Percentiles rank a stretch among this genome's conserved stretches.
Conservation (phyloP, 1,139 yeast genomes). For the Taiozyma onychis region DNA sequence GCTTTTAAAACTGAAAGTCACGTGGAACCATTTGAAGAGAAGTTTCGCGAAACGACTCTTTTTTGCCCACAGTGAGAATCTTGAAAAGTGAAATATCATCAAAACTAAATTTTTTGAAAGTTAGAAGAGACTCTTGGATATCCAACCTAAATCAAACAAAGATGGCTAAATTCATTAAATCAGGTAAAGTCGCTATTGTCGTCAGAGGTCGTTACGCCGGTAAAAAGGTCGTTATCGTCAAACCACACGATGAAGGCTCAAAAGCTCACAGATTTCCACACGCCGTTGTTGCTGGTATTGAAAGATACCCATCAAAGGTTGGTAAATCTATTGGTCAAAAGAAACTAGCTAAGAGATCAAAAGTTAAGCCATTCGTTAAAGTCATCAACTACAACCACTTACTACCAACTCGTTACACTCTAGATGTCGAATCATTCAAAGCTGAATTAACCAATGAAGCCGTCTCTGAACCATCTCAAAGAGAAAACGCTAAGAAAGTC, state of each 20-base stretch:
- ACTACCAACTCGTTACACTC: slow-evolving; percentile 99
- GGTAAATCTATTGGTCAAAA: slow-evolving; percentile 93
- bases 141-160: slow-evolving; percentile 23
- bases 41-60: slow-evolving; percentile 12
- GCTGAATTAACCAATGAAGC: slow-evolving; percentile 87
- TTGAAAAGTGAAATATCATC: slow-evolving; percentile 22
- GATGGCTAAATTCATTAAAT: slow-evolving; percentile 97
- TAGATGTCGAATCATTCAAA: slow-evolving; percentile 95
- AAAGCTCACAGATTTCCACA: slow-evolving; percentile 98
- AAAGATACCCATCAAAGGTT: slow-evolving; percentile 96
- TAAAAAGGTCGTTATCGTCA: slow-evolving; percentile 98
- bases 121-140: background rate
- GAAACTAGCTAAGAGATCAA: slow-evolving; percentile 95
- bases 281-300: slow-evolving; percentile 99
- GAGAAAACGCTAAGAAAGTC: slow-evolving; percentile 98
- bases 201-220: slow-evolving; percentile 99
- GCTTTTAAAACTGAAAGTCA: background rate
- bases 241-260: slow-evolving; percentile 98
- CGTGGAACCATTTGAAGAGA: slow-evolving; percentile 1
- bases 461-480: slow-evolving; percentile 95
- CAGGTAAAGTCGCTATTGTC: slow-evolving; percentile 99
- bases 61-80: slow-evolving; percentile 7
- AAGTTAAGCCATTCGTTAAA: slow-evolving; percentile 98
- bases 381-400: slow-evolving; percentile 99
- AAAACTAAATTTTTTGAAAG: slow-evolving; percentile 2